phyloP scores from a whole-genome alignment of 768 basidiomycete species.

The Asterophora lycoperdoides region DNA sequence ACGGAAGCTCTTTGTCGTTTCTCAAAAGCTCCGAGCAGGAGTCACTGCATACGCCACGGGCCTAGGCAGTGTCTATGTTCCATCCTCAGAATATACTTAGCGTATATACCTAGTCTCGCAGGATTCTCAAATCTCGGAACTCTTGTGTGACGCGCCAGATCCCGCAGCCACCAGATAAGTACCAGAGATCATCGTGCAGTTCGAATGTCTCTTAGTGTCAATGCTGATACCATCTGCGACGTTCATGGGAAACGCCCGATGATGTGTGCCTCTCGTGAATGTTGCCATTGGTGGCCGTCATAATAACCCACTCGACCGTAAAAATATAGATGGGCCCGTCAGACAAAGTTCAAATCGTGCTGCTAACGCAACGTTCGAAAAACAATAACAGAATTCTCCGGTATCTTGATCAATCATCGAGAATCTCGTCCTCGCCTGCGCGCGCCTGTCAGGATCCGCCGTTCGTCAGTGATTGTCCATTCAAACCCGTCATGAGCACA shows the following conservation, averaged over 20 bases:
- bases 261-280: background rate
- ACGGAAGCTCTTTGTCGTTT: background rate
- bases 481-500: constrained; percentile 10
- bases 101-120: background rate
- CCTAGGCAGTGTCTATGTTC: background rate
- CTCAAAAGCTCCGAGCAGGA: background rate
- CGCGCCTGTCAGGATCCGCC: constrained; percentile 46
- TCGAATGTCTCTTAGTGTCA: background rate
- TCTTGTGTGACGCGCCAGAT: constrained; percentile 10
- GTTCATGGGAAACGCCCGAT: constrained; percentile 3
- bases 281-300: background rate
- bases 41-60: background rate
- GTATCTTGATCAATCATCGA: constrained; percentile 39
- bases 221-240: background rate
- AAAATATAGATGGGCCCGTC: constrained; percentile 4
- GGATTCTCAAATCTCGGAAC: constrained; percentile 9
- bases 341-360: constrained; percentile 1
- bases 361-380: background rate
- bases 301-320: background rate
- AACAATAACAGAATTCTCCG: background rate
- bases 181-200: background rate
- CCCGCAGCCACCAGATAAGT: constrained; percentile 7
- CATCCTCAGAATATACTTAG: background rate
- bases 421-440: constrained; percentile 64
- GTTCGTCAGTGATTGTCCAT: constrained; percentile 16